Base-by-base conservation (phyloP, 2,329 filamentous ascomycete species). In the Stagonosporopsis cucurbitacearum region DNA sequence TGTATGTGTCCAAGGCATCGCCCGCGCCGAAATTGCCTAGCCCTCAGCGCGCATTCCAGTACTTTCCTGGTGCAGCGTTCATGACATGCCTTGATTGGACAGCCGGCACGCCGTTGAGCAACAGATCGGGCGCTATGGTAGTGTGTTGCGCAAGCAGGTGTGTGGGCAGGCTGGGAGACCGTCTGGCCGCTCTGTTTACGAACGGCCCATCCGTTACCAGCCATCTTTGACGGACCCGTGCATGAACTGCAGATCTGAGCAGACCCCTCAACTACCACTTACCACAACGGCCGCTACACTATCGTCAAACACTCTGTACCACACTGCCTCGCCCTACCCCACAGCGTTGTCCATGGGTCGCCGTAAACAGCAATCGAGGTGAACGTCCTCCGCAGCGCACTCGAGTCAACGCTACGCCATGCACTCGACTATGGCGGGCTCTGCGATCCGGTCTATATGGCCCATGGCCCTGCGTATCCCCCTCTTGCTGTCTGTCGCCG, bases 231-330 rank as follows among this genome's bases (percentile, higher is more conserved):
- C 57, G 51, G 52, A 59, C 58, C 63, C 62, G 60, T 72, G 70
- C 69, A 65, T 71, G 69, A 72, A 73, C 70, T 60, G 61, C 54
- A 53, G 62, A 69, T 74, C 71, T 62, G 62, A 63, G 50, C 51
- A 63, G 60, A 61, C 62, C 59, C 54, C 54, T 55, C 53, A 26
- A 54, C 48, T 58, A 25, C 41, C 46, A 33, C 49, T 54, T 59
- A 42, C 60, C 20, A 57, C 54, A 30, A 44, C 45, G 48, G 46
- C 55, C 50, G 37, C 47, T 53, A 53, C 50, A 54, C 53, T 48
- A 52, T 58, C 49, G 28, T 33, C 40, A 44, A 42, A 41, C 57
- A 52, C 40, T 32, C 42, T 64, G 65, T 68, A 45, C 54, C 45
- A 62, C 63, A 40, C 59, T 46, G 48, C 50, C 39, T 57, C 30